Base-by-base conservation (phyloP, 2,329 filamentous ascomycete species). In the Fusarium hainanense region DNA sequence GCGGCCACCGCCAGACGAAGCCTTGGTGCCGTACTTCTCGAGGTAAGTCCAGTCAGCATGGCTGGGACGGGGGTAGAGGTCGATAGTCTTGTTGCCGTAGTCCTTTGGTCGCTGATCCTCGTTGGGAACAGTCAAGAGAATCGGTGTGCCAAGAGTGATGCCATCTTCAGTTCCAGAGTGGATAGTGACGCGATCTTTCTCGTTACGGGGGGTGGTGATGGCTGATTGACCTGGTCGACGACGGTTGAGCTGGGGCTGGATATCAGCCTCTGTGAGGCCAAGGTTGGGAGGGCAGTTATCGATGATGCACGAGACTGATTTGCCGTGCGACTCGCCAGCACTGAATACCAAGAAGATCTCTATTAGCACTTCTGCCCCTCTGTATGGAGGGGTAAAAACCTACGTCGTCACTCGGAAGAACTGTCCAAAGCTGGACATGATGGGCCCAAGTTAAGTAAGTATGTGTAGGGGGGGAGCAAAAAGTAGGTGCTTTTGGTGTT, bases 21-120 rank as follows among this genome's bases (percentile, higher is more conserved):
- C 94, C 85, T 97, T 97, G 74, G 97, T 90, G 60, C 95, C 95
- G 80, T 99, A 99, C 84, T 98, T 98, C 81, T 97, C 93, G 66
- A 97, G 86, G 83, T 98, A 98, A 65, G 96, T 98, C 89, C 92
- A 98, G 82, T 98, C 95, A 64, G 96, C 95, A 82, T 98, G 96
- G 78, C 90, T 93, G 37, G 95, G 96, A 54, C 96, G 88, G 7
- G 96, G 96, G 86, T 92, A 98, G 68, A 90, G 83, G 81, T 98
- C 93, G 89, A 98, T 98, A 30, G 94, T 97, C 78, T 89, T 88
- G 82, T 89, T 88, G 59, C 92, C 92, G 82, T 98, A 98, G 84
- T 99, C 96, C 78, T 93, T 90, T 40, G 94, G 95, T 68, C 95
- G 86, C 79, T 97, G 93, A 80, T 98, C 94, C 84, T 98, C 90